Base-by-base conservation (phyloP, 768 basidiomycete genomes). In the Termitomyces titanicus region DNA sequence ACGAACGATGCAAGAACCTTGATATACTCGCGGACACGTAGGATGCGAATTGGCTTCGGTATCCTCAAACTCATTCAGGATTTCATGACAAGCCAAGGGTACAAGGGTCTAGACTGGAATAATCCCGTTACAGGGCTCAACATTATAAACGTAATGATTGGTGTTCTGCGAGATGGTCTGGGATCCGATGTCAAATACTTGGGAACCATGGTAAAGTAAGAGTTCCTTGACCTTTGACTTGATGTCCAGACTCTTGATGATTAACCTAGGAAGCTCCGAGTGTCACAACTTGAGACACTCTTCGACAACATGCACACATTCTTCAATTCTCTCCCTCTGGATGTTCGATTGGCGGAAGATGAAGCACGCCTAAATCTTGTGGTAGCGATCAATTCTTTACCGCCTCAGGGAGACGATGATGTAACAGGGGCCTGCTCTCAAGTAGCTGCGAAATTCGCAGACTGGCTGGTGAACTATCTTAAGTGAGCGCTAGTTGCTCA, bases 401-500 rank as follows among this genome's bases (percentile, higher is more conserved):
- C 68, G 3, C 34, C 45, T 27, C 18, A 34, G 29, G 48, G 37
- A 27, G 58, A 64, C 27, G 55, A 63, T 24, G 59, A 61, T 31
- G 54, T 51, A 9, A 55, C 60, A 20, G 52, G 49, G 44, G 51
- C 52, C 39, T 61, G 24, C 3, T 51, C 46, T 13, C 47, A 53
- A 47, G 47, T 65, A 29, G 65, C 69, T 0, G 67, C 62, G 0
- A 68, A 65, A 15, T 56, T 86, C 25, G 74, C 77, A 0, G 70
- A 76, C 7, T 86, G 82, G 84, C 56, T 89, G 0, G 66, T 69
- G 6, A 66, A 67, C 0, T 85, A 80, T 56, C 69, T 86, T 25
- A 71, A 70, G 85, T 85, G 57, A 27, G 78, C 65, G 12, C n/a
- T 35, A 3, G 1, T 53, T n/a, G 10, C 18, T 48, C 5, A 29